Conservation (phyloP, 768 basidiomycete species). For the Termitomyces sp. region DNA sequence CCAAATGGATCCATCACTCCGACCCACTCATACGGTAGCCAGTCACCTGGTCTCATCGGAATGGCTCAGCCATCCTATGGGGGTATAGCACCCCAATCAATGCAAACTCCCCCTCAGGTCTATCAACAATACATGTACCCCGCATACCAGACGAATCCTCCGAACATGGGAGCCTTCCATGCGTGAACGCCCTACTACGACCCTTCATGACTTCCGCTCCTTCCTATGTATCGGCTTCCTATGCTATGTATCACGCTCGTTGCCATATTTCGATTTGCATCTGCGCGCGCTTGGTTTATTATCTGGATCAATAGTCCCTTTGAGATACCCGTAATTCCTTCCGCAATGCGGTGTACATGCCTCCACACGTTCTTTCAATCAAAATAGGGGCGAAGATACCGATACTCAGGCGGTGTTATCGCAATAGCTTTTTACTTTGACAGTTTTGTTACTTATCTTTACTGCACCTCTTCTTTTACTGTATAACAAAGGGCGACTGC, state of each 20-base stretch:
- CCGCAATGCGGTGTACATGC: conserved; percentile 26
- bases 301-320: conserved; percentile 22
- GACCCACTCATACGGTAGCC: conserved; percentile 42
- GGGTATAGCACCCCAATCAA: conserved; percentile 38
- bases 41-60: conserved; percentile 59
- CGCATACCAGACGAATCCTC: conserved; percentile 73
- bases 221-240: conserved; percentile 23
- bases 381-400: conserved; percentile 18
- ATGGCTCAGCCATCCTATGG: conserved; percentile 66
- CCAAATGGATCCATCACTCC: conserved; percentile 42
- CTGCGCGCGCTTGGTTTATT: conserved; percentile 31
- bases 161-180: conserved; percentile 77
- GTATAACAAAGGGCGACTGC: conserved; percentile 41
- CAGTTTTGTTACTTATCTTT: conserved; percentile 22
- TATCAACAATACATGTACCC: conserved; percentile 85
- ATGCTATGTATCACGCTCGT: conserved; percentile 28
- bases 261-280: conserved; percentile 22
- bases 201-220: conserved; percentile 34
- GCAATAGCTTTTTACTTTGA: conserved; percentile 30
- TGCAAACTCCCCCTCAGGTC: conserved; percentile 55
- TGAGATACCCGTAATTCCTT: conserved; percentile 24
- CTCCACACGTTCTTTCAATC: conserved; percentile 24
- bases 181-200: conserved; percentile 42
- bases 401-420: conserved; percentile 24
- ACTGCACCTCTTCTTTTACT: conserved; percentile 26